Conservation (phyloP, 495 filamentous ascomycete genomes). For the Cryomyces antarcticus region DNA sequence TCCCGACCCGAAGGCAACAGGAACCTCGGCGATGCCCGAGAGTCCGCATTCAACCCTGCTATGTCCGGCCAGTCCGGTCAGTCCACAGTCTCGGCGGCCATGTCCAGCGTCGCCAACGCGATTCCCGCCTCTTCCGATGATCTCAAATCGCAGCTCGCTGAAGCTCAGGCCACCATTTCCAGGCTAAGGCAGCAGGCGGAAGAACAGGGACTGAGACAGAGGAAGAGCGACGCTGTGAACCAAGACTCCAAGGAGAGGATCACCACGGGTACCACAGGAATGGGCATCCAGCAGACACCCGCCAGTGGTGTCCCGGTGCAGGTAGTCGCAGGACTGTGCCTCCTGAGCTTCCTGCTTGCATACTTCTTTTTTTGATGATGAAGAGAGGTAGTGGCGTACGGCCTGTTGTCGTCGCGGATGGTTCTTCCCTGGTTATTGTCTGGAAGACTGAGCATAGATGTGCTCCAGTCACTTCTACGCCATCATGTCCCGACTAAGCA, state of each 20-base stretch:
- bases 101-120: conserved; percentile 22
- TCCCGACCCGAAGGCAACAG: conserved; percentile 11
- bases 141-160: conserved; percentile 46
- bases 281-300: conserved; percentile 33
- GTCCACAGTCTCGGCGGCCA: conserved; percentile 22
- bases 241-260: conserved; percentile 19
- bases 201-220: conserved; percentile 46
- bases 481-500: too few relatives aligned
- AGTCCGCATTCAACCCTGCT: conserved; percentile 11
- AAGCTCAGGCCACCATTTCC: conserved; percentile 56
- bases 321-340: conserved; percentile 61
- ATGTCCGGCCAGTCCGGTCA: conserved; percentile 1
- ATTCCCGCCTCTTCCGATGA: conserved; percentile 37
- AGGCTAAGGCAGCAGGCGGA: conserved; percentile 47
- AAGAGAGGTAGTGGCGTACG: too few relatives aligned
- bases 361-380: conserved; percentile 72
- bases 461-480: too few relatives aligned
- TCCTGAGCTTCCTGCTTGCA: conserved; percentile 78
- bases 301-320: conserved; percentile 67
- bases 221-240: conserved; percentile 22
- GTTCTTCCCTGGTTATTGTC: too few relatives aligned
- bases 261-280: conserved; percentile 24
- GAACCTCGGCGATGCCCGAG: conserved; percentile 12
- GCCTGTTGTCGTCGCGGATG: too few relatives aligned
- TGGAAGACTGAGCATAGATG: too few relatives aligned